Evolutionary conservation across 768 basidiomycete genomes (phyloP).

Genomic region (Pulveroboletus sp.): DNA sequence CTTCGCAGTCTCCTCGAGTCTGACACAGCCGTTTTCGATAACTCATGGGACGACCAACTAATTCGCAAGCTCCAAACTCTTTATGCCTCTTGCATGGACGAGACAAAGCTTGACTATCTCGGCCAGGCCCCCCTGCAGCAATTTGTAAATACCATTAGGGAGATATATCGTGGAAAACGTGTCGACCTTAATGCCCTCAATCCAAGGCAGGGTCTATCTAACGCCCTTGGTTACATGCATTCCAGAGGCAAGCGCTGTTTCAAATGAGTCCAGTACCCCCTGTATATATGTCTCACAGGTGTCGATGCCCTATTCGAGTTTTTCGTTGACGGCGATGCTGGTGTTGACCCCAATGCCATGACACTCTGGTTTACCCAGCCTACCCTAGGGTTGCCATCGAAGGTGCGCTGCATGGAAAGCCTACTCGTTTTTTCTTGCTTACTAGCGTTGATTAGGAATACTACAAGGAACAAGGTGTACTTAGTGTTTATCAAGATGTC

Average conservation of each 20-base stretch:
- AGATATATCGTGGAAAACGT: slow-evolving; percentile 53
- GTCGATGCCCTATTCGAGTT: slow-evolving; percentile 77
- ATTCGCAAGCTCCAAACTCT: slow-evolving; percentile 64
- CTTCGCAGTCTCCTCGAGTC: slow-evolving; percentile 67
- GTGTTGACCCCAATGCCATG: slow-evolving; percentile 82
- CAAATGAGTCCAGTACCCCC: background rate
- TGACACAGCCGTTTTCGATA: slow-evolving; percentile 32
- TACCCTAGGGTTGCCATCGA: slow-evolving; percentile 77
- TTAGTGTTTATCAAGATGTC: slow-evolving; percentile 65
- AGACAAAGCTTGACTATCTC: slow-evolving; percentile 65
- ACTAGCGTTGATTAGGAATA: slow-evolving; percentile 58
- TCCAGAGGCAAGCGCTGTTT: slow-evolving; percentile 57
- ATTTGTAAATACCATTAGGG: slow-evolving; percentile 57
- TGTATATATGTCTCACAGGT: slow-evolving; percentile 39
- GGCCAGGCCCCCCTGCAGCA: slow-evolving; percentile 68
- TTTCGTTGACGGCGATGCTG: slow-evolving; percentile 83
- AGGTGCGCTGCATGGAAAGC: slow-evolving; percentile 40
- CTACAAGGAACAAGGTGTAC: slow-evolving; percentile 69
- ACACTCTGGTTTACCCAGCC: slow-evolving; percentile 83
- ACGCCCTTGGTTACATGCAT: slow-evolving; percentile 80
- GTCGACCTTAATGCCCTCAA: slow-evolving; percentile 34
- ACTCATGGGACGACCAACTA: slow-evolving; percentile 49
- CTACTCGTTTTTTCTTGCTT: background rate
- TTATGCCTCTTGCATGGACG: slow-evolving; percentile 79
- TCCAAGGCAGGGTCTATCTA: slow-evolving; percentile 61